These are phyloP conservation scores for Epichloe gansuensis DNA, from an alignment of 2,329 filamentous ascomycete species.

Conservation along the genomic window DNA sequence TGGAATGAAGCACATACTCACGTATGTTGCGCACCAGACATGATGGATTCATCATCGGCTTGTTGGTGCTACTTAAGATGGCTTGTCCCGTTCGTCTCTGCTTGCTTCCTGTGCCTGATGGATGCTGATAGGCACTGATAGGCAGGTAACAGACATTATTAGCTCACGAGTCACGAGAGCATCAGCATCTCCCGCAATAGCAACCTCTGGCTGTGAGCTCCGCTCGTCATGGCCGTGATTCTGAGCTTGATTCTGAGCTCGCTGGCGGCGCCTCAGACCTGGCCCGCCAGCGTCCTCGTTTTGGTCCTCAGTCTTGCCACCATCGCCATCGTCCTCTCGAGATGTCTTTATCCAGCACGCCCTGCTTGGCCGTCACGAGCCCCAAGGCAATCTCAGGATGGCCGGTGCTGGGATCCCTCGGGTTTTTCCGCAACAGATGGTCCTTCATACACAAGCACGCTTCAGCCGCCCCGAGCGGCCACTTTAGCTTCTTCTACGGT, in stretches of 20 bases:
- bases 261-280: constrained; percentile 6
- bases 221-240: not conserved
- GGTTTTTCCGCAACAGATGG: constrained; percentile 34
- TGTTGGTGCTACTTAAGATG: not conserved
- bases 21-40: no score
- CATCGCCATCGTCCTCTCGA: constrained; percentile 1
- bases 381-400: constrained; percentile 14
- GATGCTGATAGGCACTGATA: no score
- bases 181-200: no score
- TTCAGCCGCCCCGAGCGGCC: constrained; percentile 22
- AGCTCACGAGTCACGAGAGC: no score
- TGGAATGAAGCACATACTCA: not conserved
- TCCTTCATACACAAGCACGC: constrained; percentile 28
- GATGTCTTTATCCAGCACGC: constrained; percentile 4
- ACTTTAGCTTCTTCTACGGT: constrained; percentile 38
- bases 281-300: constrained; percentile 5
- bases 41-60: no score
- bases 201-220: no score
- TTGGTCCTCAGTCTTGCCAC: constrained; percentile 1
- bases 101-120: no score
- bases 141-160: no score
- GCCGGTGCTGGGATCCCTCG: constrained; percentile 31
- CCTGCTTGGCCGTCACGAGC: constrained; percentile 14
- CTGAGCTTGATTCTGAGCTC: not conserved
- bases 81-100: not conserved